Percentiles rank a stretch among this genome's conserved stretches.
phyloP scores from a whole-genome alignment of 371 early-diverging fungal species.

The Circinella umbellata region DNA sequence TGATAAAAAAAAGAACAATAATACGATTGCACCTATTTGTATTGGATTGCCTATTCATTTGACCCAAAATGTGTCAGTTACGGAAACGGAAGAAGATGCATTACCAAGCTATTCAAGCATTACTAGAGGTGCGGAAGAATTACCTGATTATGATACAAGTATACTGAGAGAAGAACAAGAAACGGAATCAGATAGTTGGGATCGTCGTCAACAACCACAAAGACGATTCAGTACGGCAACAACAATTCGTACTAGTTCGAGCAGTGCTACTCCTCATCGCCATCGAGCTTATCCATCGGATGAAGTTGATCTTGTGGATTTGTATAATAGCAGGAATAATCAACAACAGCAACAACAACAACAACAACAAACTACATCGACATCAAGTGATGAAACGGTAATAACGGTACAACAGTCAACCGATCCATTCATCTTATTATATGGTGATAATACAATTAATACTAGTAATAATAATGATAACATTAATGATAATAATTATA shows the following conservation, averaged over 20 bases:
- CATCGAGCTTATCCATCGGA: background rate
- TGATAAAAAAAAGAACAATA: no score
- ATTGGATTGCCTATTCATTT: constrained; percentile 37
- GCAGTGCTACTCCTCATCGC: background rate
- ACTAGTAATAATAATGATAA: no score
- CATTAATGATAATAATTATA: no score
- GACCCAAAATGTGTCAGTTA: constrained; percentile 8
- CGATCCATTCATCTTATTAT: no score
- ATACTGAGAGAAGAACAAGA: constrained; percentile 11
- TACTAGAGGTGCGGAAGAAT: constrained; percentile 29
- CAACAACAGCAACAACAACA: background rate
- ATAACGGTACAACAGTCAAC: background rate
- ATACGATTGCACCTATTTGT: constrained; percentile 24
- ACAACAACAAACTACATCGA: background rate
- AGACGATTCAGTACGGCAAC: background rate
- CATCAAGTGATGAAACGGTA: background rate
- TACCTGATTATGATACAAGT: constrained; percentile 31
- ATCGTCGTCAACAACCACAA: background rate
- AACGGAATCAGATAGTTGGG: background rate
- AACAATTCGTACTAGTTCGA: background rate
- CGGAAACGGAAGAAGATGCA: constrained; percentile 18
- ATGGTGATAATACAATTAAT: no score
- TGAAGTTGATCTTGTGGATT: constrained; percentile 13
- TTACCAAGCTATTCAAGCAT: constrained; percentile 32
- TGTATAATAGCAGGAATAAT: background rate